Conservation (phyloP, 2,329 filamentous ascomycete species). For the Periglandula ipomoeae region DNA sequence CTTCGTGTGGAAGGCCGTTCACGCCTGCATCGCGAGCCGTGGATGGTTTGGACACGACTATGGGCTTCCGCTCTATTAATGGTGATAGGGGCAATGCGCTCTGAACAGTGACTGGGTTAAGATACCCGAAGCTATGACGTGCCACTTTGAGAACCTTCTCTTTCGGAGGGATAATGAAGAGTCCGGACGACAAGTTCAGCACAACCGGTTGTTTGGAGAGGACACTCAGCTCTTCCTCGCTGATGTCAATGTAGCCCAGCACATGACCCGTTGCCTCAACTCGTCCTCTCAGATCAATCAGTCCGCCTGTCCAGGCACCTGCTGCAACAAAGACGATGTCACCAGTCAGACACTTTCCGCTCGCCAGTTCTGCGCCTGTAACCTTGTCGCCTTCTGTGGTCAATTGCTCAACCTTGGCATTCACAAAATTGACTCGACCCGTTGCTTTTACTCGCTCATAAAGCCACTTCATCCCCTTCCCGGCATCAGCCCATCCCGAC, state of each 20-base stretch:
- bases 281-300: conserved; percentile 70
- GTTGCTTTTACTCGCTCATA: conserved; percentile 43
- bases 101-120: conserved; percentile 37
- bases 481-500: conserved; percentile 76
- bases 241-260: conserved; percentile 69
- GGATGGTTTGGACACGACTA: conserved; percentile 26
- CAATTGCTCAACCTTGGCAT: conserved; percentile 37
- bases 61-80: conserved; percentile 16
- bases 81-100: conserved; percentile 24
- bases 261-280: conserved; percentile 75
- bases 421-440: conserved; percentile 46
- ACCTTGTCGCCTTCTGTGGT: conserved; percentile 29
- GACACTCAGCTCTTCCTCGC: conserved; percentile 56
- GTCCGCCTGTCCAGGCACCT: conserved; percentile 74
- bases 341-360: conserved; percentile 36
- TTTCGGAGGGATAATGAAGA: conserved; percentile 66
- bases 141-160: conserved; percentile 58
- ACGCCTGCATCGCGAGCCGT: conserved; percentile 29
- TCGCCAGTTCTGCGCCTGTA: conserved; percentile 42
- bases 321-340: conserved; percentile 73
- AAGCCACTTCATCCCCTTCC: conserved; percentile 58
- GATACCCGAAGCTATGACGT: conserved; percentile 60
- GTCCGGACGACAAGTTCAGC: conserved; percentile 60
- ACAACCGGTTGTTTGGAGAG: conserved; percentile 62
- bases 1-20: conserved; percentile 48